Evolutionary conservation across 2,329 filamentous ascomycete species (phyloP).

Genomic region (Xylaria sp.): DNA sequence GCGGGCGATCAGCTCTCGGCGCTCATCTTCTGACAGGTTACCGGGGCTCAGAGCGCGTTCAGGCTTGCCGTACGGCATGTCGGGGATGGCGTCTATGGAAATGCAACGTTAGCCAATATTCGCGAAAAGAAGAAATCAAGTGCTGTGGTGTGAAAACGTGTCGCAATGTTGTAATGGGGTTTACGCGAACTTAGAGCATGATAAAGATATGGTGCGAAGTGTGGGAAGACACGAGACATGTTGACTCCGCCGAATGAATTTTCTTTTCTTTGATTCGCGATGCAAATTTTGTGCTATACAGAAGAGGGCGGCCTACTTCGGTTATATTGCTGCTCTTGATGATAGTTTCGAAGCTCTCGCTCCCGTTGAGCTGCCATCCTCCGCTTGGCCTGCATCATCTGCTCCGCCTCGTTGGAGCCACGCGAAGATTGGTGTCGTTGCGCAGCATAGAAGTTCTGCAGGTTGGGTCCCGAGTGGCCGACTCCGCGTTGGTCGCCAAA

Average conservation of each 20-base stretch:
- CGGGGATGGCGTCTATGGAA: constrained; percentile 55
- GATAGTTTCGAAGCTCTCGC: constrained; percentile 98
- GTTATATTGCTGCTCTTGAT: constrained; percentile 99
- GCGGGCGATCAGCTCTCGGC: constrained; percentile 91
- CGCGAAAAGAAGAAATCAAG: constrained; percentile 17
- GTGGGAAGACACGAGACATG: constrained; percentile 31
- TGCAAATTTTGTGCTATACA: constrained; percentile 63
- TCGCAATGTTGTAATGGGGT: constrained; percentile 26
- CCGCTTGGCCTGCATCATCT: constrained; percentile 98
- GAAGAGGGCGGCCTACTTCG: constrained; percentile 89
- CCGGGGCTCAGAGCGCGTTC: constrained; percentile 84
- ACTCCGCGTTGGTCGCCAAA: constrained; percentile 72
- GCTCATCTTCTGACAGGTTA: constrained; percentile 90
- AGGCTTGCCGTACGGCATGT: constrained; percentile 65
- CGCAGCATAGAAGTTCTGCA: constrained; percentile 91
- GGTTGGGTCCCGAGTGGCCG: constrained; percentile 73
- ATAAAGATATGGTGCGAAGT: constrained; percentile 29
- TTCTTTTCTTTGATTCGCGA: constrained; percentile 43
- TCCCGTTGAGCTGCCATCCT: constrained; percentile 99
- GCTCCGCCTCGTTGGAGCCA: constrained; percentile 88
- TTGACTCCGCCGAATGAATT: constrained; percentile 36
- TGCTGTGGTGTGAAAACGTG: constrained; percentile 27
- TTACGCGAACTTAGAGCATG: constrained; percentile 37
- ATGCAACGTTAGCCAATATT: constrained; percentile 41
- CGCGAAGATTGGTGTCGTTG: constrained; percentile 89